Base-by-base conservation (phyloP, 2,329 filamentous ascomycete species). In the Blastomyces percursus region DNA sequence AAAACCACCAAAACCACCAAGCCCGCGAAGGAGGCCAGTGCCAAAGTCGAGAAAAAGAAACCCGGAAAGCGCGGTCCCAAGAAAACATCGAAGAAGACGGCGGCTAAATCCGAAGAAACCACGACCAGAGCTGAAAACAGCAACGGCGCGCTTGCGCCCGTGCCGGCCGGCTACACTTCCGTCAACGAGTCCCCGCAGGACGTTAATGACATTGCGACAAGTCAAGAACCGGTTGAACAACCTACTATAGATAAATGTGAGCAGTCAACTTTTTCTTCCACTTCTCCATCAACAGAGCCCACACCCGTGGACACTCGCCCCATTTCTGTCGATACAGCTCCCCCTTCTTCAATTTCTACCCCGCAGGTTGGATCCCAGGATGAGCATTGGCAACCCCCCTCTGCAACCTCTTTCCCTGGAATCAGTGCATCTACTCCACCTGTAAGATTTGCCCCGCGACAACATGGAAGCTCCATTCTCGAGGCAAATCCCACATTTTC, bases 41-140 rank as follows among this genome's bases (percentile, higher is more conserved):
- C 60, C 52, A 67, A 65, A 50, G 59, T 56, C 19, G 59, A 50
- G 21, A 60, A 52, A 32, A 60, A 51, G 44, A 60, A 21, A 40
- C 27, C 35, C 66, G 42, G 50, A 51, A 30, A 64, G 66, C 40
- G 59, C 59, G 48, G 65, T 63, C 30, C 67, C 65, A 52, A 66
- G 63, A 61, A 21, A 65, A 6, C 63, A 63, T 27, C 65, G 65
- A 27, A 66, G 62, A 57, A 61, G 63, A 2, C 50, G 19, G 21
- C 35, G n/a, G 16, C n/a, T 30, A 57, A 61, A 38, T 9, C 32
- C 30, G 52, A 55, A 9, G 52, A 55, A 38, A 35, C 30, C 52
- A 14, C 52, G 16, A 38, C 14, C 32, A 38, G 1, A 16, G 50
- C 50, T 9, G 50, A 52, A 14, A 52, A 32, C 27, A 32, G 57